Evolutionary conservation across 805 yeast genomes (phyloP), one percentile per base, ranked within the genome.

Genomic region (Yamadazyma sp.): DNA sequence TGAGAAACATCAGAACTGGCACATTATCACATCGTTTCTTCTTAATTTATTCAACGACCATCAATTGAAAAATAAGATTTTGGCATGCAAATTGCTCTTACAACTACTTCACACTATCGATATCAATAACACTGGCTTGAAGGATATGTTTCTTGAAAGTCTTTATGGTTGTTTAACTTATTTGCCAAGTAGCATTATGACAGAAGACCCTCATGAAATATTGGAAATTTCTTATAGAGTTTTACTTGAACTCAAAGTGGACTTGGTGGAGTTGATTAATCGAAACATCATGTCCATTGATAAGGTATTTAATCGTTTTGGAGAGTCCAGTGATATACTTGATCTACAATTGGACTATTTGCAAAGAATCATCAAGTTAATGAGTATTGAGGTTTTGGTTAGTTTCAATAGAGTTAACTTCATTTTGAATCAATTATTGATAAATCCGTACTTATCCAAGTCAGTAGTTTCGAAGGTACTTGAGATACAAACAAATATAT

Each of bases 31-130:
- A 8, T 51, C 69, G 5, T 62, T 60, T 30, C 45, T 58, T 4
- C 49, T 65, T 13, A 62, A 60, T 30, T 45, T 65, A 5, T 48
- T 63, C 25, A 67, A 62, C 37, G 65, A 62, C 38, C 53, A 57
- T 29, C 58, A 56, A 17, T 54, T 58, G 5, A 23, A 34, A 5
- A 46, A 54, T 30, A 60, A 64, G 35, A 40, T 48, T 1, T 58
- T 56, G 31, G 60, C 45, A 10, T 38, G 42, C 15, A 18, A 35
- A 27, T 29, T 40, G 21, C 36, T 43, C 3, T 24, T 24, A 14
- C 19, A 35, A 18, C 12, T 23, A 9, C 8, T 24, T 4, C 25
- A 32, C 4, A 9, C 5, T 2, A 17, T 21, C 10, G 31, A 23
- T 21, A 10, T 35, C 11, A 8, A 11, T 2, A 33, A 22, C 5